Conservation (phyloP, 2,329 filamentous ascomycete genomes). For the Aspergillus persii region DNA sequence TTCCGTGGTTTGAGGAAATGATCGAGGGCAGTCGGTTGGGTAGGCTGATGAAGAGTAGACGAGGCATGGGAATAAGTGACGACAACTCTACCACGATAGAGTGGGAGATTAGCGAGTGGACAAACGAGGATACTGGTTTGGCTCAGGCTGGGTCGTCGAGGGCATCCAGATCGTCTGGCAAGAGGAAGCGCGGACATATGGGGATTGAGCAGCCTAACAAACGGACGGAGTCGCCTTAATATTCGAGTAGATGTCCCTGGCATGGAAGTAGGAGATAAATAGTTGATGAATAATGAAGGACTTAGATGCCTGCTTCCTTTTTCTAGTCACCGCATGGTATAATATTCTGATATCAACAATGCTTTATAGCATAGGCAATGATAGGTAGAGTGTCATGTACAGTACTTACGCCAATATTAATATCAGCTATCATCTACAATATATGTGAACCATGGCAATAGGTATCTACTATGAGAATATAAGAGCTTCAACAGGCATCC, state of each 20-base stretch:
- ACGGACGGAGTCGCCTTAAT: background rate
- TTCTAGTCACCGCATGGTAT: background rate
- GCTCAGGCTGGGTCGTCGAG: conserved; percentile 21
- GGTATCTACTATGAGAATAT: no score
- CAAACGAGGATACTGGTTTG: conserved; percentile 40
- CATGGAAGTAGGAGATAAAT: background rate
- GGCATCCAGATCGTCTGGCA: conserved; percentile 23
- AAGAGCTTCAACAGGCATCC: no score
- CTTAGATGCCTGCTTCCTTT: background rate
- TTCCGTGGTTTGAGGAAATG: conserved; percentile 84
- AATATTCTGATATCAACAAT: background rate
- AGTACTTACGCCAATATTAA: no score
- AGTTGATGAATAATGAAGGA: background rate
- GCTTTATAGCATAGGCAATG: no score
- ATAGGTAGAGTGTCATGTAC: no score
- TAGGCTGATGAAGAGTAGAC: conserved; percentile 59
- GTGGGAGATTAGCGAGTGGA: conserved; percentile 82
- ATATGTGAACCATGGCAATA: no score
- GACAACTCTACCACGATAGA: conserved; percentile 68
- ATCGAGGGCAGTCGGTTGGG: conserved; percentile 73
- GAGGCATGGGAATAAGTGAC: conserved; percentile 57
- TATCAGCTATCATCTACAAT: no score
- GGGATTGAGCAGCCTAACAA: background rate
- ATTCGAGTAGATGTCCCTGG: background rate
- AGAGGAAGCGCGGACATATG: conserved; percentile 32